These are phyloP conservation scores for Russula earlei DNA, from an alignment of 768 basidiomycete genomes.

Conservation along the genomic window DNA sequence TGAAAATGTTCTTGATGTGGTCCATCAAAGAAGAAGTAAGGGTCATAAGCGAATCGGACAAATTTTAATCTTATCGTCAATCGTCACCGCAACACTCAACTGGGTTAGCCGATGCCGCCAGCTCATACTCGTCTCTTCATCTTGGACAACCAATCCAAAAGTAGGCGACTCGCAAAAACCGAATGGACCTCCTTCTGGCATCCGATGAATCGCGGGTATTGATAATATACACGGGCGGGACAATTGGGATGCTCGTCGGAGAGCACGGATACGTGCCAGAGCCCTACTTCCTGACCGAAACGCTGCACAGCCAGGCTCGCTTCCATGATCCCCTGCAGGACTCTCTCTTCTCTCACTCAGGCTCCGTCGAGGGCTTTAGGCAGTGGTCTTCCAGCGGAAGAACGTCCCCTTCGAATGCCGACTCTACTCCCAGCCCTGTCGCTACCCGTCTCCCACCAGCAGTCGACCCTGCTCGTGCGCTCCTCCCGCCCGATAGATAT, in stretches of 20 bases:
- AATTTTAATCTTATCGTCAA: background rate
- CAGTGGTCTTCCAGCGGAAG: slow-evolving; percentile 64
- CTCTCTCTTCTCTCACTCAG: slow-evolving; percentile 74
- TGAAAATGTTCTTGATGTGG: slow-evolving; percentile 59
- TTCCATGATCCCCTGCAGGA: slow-evolving; percentile 89
- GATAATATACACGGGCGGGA: slow-evolving; percentile 84
- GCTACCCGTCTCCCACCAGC: slow-evolving; percentile 34
- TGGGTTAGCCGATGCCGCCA: background rate
- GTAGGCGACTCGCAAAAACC: background rate
- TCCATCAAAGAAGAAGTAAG: slow-evolving; percentile 43
- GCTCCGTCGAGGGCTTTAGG: slow-evolving; percentile 70
- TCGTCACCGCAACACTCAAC: too few relatives aligned
- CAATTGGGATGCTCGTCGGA: slow-evolving; percentile 80
- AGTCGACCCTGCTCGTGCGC: slow-evolving; percentile 38
- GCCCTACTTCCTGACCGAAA: slow-evolving; percentile 80
- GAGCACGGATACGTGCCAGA: slow-evolving; percentile 75
- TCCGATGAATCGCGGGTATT: slow-evolving; percentile 74
- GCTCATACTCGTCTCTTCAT: background rate
- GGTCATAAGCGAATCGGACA: too few relatives aligned
- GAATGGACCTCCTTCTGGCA: slow-evolving; percentile 41
- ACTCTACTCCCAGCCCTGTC: slow-evolving; percentile 17
- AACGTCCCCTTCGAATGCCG: slow-evolving; percentile 27
- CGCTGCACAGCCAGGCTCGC: slow-evolving; percentile 68
- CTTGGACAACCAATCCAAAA: background rate
- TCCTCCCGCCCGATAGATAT: slow-evolving; percentile 61